Evolutionary conservation across 2,329 filamentous ascomycete species (phyloP).

Genomic region (Fusarium verticillioides): DNA sequence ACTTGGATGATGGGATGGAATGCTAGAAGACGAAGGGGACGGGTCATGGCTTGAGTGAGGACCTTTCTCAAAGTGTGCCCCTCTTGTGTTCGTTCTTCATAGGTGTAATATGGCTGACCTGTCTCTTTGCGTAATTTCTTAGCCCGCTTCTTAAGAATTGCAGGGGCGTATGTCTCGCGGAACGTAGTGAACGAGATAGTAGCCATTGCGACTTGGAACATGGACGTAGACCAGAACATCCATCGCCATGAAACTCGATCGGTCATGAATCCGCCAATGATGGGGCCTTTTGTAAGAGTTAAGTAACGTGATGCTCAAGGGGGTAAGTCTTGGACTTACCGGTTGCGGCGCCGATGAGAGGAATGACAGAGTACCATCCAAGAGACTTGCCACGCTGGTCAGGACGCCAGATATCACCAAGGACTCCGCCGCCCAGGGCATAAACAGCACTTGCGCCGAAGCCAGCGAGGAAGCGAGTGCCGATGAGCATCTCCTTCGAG

Average conservation of each 20-base stretch:
- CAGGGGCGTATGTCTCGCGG: constrained; percentile 53
- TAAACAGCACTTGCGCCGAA: constrained; percentile 60
- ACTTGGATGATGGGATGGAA: constrained; percentile 71
- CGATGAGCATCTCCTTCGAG: constrained; percentile 55
- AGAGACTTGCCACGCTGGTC: constrained; percentile 58
- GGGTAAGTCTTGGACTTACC: constrained; percentile 31
- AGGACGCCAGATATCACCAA: constrained; percentile 59
- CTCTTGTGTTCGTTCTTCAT: constrained; percentile 51
- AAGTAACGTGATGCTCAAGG: not conserved
- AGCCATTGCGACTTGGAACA: constrained; percentile 54
- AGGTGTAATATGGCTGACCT: constrained; percentile 47
- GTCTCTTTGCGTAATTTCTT: constrained; percentile 48
- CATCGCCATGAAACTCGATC: constrained; percentile 54
- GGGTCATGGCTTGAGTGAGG: constrained; percentile 54
- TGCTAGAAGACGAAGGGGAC: constrained; percentile 66
- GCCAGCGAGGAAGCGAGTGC: constrained; percentile 58
- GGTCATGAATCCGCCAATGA: constrained; percentile 55
- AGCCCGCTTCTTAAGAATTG: constrained; percentile 51
- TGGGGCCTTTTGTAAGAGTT: constrained; percentile 40
- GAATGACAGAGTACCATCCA: constrained; percentile 52
- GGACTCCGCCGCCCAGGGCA: constrained; percentile 58
- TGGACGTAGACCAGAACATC: constrained; percentile 58
- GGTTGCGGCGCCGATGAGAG: constrained; percentile 53
- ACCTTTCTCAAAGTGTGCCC: constrained; percentile 42
- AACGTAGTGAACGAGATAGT: constrained; percentile 48